phyloP scores from a whole-genome alignment of 805 yeast genomes.

The Pichia eremophila region DNA sequence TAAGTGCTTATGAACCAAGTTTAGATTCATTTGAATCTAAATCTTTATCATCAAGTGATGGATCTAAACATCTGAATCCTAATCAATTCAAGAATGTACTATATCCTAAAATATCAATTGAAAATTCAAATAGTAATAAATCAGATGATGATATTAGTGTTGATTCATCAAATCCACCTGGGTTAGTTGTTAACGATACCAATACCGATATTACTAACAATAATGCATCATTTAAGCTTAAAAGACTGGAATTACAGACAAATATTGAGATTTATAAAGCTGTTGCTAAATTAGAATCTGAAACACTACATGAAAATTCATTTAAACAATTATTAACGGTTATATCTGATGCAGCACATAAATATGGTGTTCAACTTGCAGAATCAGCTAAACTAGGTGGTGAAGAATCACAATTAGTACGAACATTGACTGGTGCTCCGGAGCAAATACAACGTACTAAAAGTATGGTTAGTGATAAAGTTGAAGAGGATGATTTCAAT shows the following conservation, averaged over 20 bases:
- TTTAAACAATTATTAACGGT: conserved; percentile 23
- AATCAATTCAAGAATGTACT: not conserved
- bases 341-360: conserved; percentile 26
- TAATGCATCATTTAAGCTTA: conserved; percentile 15
- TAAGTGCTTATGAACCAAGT: not conserved
- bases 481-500: conserved; percentile 6
- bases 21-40: conserved; percentile 1
- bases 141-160: conserved; percentile 12
- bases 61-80: conserved; percentile 3
- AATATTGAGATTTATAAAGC: conserved; percentile 21
- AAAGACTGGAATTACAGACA: conserved; percentile 17
- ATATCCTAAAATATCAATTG: too few relatives aligned
- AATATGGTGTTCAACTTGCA: conserved; percentile 27
- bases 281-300: conserved; percentile 14
- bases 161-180: conserved; percentile 12
- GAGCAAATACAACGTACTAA: conserved; percentile 19
- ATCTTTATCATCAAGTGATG: not conserved
- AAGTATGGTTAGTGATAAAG: conserved; percentile 23
- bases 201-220: not conserved
- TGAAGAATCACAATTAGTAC: conserved; percentile 31
- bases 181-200: conserved; percentile 2
- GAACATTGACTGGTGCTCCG: conserved; percentile 34
- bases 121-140: not conserved
- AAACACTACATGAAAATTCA: conserved; percentile 19
- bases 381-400: conserved; percentile 29